Percentiles rank a stretch among this genome's conserved stretches.
These are phyloP conservation scores for Fusarium virguliforme DNA, from an alignment of 2,329 filamentous ascomycete genomes.

Conservation along the genomic window DNA sequence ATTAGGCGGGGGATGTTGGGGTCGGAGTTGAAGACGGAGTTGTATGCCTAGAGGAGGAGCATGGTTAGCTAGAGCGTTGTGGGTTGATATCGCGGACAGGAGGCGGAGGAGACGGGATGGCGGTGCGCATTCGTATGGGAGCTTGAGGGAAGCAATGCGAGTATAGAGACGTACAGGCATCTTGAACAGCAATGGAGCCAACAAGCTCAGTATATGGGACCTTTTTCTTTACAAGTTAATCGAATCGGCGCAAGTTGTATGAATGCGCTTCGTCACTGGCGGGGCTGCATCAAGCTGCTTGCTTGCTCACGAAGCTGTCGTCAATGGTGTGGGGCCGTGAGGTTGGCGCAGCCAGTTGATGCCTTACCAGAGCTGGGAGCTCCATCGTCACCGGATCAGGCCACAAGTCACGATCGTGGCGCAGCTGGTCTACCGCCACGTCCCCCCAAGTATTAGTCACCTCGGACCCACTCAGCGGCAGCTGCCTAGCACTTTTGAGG, in stretches of 20 bases:
- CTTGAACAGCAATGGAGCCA: slow-evolving; percentile 54
- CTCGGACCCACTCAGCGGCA: slow-evolving; percentile 22
- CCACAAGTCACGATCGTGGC: slow-evolving; percentile 38
- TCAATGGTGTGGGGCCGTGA: slow-evolving; percentile 53
- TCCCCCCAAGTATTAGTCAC: slow-evolving; percentile 30
- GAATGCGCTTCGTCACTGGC: slow-evolving; percentile 52
- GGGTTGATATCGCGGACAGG: slow-evolving; percentile 35
- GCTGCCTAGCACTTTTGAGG: slow-evolving; percentile 52
- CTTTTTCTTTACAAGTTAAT: slow-evolving; percentile 23
- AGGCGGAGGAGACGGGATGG: slow-evolving; percentile 33
- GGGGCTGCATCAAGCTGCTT: slow-evolving; percentile 50
- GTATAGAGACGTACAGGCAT: slow-evolving; percentile 63
- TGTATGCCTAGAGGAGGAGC: slow-evolving; percentile 81
- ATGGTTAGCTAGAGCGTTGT: slow-evolving; percentile 46
- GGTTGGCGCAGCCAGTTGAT: slow-evolving; percentile 38
- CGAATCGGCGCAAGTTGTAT: slow-evolving; percentile 43
- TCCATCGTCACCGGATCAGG: slow-evolving; percentile 32
- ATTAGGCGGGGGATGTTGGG: slow-evolving; percentile 74
- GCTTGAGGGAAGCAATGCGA: slow-evolving; percentile 11
- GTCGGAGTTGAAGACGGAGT: slow-evolving; percentile 94
- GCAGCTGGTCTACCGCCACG: slow-evolving; percentile 40
- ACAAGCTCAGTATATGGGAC: slow-evolving; percentile 47
- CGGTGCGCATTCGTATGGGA: slow-evolving; percentile 5
- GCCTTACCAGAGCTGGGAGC: slow-evolving; percentile 39
- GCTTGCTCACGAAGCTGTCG: slow-evolving; percentile 54